These are phyloP conservation scores for Salix udensis DNA, from an alignment of 345 rosid species.

Conservation along the genomic window DNA sequence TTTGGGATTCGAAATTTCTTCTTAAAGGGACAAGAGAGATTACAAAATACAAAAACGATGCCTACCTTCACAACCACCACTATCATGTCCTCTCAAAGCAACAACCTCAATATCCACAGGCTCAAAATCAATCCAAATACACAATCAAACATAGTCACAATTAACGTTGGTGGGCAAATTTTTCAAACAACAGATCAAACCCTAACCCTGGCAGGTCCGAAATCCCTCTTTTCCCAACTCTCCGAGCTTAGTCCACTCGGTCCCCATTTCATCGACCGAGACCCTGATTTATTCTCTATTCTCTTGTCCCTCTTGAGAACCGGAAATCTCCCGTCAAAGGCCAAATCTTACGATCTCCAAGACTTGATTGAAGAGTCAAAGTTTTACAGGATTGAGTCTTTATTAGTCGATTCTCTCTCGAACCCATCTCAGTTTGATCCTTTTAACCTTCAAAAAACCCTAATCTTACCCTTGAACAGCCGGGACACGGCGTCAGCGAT, in stretches of 20 bases:
- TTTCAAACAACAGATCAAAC: constrained; percentile 85
- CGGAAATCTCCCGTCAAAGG: constrained; percentile 72
- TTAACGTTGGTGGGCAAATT: constrained; percentile 75
- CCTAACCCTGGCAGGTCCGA: constrained; percentile 53
- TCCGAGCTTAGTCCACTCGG: constrained; percentile 36
- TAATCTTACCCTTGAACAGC: constrained; percentile 52
- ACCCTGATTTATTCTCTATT: constrained; percentile 73
- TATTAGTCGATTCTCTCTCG: constrained; percentile 52
- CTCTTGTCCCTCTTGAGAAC: constrained; percentile 76
- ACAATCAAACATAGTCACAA: constrained; percentile 24
- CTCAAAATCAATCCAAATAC: background rate
- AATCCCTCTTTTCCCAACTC: constrained; percentile 54
- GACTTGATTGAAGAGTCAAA: constrained; percentile 77
- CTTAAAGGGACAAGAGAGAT: background rate
- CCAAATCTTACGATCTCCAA: constrained; percentile 50
- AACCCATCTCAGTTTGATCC: constrained; percentile 70
- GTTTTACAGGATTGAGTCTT: constrained; percentile 62
- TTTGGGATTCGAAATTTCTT: background rate
- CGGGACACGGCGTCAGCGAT: constrained; percentile 68
- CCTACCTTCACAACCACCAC: constrained; percentile 11
- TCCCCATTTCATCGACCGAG: constrained; percentile 70
- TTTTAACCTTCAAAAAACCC: constrained; percentile 62
- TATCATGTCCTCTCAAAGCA: background rate
- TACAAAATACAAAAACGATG: background rate
- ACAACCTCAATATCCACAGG: background rate